Base-by-base conservation (phyloP, 2,329 filamentous ascomycete species). In the Penicillium sp. region DNA sequence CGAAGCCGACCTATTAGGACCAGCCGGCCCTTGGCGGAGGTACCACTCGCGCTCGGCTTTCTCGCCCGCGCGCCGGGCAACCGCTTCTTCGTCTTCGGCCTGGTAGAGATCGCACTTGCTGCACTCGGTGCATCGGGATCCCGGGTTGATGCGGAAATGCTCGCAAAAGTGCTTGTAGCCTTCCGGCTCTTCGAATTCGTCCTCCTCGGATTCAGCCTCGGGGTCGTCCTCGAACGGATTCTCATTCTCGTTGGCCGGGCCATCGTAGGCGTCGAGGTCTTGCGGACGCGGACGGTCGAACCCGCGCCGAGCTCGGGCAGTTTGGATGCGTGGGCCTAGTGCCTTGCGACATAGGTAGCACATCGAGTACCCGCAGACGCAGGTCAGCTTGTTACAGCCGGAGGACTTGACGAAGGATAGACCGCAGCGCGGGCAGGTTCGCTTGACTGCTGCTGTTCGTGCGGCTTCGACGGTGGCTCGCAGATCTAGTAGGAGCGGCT, bases 351-450 rank as follows among this genome's bases (percentile, higher is more conserved):
- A 99, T 49, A 98, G 87, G 72, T 99, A 99, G 75, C 95, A 99
- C 94, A 98, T 98, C 68, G 90, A 90, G 78, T 98, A 98, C 8
- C 95, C 95, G 76, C 95, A 99, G 15, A 92, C 88, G 73, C 95
- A 98, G 5, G 92, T 94, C 42, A 99, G 84, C 79, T 98, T 98
- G 81, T 99, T 99, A 84, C 95, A 99, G 69, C 95, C 95, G 28
- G 89, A 88, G 6, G 88, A 89, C 76, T 98, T 98, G 77, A 99
- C 91, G 74, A 98, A 98, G 15, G 89, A 91, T 10, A 93, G 91
- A 67, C 91, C 89, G 81, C 95, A 99, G 50, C 89, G 86, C 8
- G 95, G 95, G 74, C 95, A 99, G 10, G 95, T 94, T 53, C 95
- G 90, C 79, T 98, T 99, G 73, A 98, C 88, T 25, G 94, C 94